These are phyloP conservation scores for Macrolepiota albuminosa DNA, from an alignment of 768 basidiomycete genomes.

Conservation along the genomic window DNA sequence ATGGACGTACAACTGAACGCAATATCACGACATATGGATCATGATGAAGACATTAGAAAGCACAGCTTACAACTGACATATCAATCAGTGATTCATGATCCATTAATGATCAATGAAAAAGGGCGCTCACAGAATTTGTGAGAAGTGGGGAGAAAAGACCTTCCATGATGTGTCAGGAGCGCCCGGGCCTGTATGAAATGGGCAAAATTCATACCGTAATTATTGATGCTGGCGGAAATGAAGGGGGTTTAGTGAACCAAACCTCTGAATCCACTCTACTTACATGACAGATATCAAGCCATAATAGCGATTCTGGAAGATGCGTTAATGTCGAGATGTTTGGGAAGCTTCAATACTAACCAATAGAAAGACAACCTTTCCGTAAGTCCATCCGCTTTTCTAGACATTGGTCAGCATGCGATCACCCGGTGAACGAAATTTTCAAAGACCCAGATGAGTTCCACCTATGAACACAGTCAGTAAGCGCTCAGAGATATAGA, in stretches of 20 bases:
- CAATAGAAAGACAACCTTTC: slow-evolving; percentile 49
- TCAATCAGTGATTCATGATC: background rate
- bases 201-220: slow-evolving; percentile 34
- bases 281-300: slow-evolving; percentile 46
- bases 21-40: background rate
- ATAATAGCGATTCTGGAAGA: slow-evolving; percentile 54
- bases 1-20: slow-evolving; percentile 21
- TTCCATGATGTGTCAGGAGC: slow-evolving; percentile 11
- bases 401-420: slow-evolving; percentile 16
- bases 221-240: slow-evolving; percentile 39
- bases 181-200: background rate
- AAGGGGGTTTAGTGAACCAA: background rate
- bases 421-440: background rate
- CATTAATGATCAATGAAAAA: background rate
- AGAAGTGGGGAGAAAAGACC: slow-evolving; percentile 38
- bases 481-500: background rate
- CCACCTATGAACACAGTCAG: slow-evolving; percentile 28
- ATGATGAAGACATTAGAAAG: background rate
- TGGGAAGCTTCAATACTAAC: slow-evolving; percentile 24
- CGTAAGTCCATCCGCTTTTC: slow-evolving; percentile 52
- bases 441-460: slow-evolving; percentile 48
- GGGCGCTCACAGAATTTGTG: slow-evolving; percentile 32
- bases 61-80: slow-evolving; percentile 16
- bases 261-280: slow-evolving; percentile 16
- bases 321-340: background rate